A percentile compares a stretch with the other conserved stretches of the same genome.
Evolutionary conservation across 305 asterid species (phyloP).

Genomic region (Rubia balearica): DNA sequence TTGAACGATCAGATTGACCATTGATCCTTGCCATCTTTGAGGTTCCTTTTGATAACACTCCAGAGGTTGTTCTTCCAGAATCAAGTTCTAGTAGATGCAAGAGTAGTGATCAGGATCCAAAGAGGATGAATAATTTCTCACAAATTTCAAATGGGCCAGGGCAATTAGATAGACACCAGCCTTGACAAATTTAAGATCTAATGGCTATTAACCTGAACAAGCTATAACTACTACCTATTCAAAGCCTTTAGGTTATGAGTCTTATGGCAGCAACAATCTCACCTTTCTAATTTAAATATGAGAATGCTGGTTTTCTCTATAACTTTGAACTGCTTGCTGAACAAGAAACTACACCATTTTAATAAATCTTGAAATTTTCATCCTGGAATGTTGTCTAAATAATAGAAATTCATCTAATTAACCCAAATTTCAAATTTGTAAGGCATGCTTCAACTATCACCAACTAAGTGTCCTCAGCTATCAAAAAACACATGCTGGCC

Average conservation of each 20-base stretch:
- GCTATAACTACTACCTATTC: neutral
- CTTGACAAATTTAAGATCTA: neutral
- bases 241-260: neutral
- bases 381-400: neutral
- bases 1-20: conserved; percentile 51
- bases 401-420: neutral
- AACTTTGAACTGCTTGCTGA: neutral
- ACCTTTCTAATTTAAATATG: neutral
- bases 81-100: conserved; percentile 48
- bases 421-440: neutral
- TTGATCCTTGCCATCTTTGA: conserved; percentile 60
- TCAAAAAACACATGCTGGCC: neutral
- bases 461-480: neutral
- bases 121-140: conserved; percentile 8
- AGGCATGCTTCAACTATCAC: neutral
- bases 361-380: no score
- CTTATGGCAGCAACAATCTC: neutral
- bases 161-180: neutral
- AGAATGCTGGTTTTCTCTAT: neutral
- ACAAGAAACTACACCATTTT: neutral
- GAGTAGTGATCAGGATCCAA: conserved; percentile 15
- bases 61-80: conserved; percentile 49
- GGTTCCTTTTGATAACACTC: conserved; percentile 50
- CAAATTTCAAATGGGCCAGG: neutral
- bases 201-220: neutral